Evolutionary conservation across 306 rosid species (phyloP).

Genomic region (Vigna radiata): DNA sequence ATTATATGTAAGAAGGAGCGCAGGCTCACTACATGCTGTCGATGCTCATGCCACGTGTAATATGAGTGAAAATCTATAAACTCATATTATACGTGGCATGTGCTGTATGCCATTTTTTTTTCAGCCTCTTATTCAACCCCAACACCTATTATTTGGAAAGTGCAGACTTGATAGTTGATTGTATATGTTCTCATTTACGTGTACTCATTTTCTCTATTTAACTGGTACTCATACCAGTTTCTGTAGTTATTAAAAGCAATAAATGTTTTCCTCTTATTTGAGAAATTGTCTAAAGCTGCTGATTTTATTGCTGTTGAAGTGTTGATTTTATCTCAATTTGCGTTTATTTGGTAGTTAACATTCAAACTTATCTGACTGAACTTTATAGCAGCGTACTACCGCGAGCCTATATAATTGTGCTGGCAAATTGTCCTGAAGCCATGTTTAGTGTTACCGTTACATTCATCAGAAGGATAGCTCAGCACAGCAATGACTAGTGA

Average conservation of each 20-base stretch:
- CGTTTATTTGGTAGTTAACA: conserved; percentile 26
- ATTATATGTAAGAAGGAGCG: conserved; percentile 44
- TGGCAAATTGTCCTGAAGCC: conserved; percentile 39
- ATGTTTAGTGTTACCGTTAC: conserved; percentile 42
- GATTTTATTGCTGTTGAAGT: conserved; percentile 18
- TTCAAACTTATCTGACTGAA: conserved; percentile 30
- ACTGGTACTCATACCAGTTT: not conserved
- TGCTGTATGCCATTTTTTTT: conserved; percentile 13
- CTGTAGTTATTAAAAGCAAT: conserved; percentile 5
- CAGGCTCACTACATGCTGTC: conserved; percentile 42
- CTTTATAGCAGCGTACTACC: conserved; percentile 21
- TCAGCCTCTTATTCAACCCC: not conserved
- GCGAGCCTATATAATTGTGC: conserved; percentile 7
- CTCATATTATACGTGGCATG: too few species aligned
- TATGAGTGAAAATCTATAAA: conserved; percentile 30
- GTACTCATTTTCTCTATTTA: not conserved
- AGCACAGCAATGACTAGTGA: conserved; percentile 7
- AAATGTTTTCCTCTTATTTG: conserved; percentile 3
- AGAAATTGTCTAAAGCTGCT: conserved; percentile 29
- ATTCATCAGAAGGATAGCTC: conserved; percentile 36
- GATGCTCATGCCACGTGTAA: conserved; percentile 39
- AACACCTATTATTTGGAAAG: conserved; percentile 26
- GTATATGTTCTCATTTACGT: not conserved
- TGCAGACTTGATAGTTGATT: conserved; percentile 9
- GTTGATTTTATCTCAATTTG: conserved; percentile 14